Evolutionary conservation across 371 early-diverging fungal genomes (phyloP).

Genomic region (Coemansia sp.): DNA sequence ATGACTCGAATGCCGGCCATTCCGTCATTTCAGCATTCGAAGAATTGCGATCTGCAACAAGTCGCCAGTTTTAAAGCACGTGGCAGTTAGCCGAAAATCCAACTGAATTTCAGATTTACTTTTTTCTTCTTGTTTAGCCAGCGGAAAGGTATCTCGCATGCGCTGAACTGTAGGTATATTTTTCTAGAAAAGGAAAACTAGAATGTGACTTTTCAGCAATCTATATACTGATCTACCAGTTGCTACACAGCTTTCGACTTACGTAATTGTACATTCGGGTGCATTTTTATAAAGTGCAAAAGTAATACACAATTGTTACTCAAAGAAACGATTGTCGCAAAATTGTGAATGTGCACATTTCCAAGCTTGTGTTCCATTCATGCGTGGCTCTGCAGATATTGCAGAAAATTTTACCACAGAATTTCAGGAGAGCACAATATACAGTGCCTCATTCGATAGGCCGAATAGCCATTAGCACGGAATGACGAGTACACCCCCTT

Average conservation of each 20-base stretch:
- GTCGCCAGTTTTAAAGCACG: not conserved
- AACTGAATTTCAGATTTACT: not conserved
- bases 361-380: not conserved
- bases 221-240: not conserved
- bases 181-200: not conserved
- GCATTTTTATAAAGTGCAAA: not conserved
- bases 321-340: not conserved
- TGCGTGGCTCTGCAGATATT: not conserved
- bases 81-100: not conserved
- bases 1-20: too few relatives aligned
- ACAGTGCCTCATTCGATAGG: too few relatives aligned
- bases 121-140: not conserved
- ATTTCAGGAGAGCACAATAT: too few relatives aligned
- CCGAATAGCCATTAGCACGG: too few relatives aligned
- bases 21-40: not conserved
- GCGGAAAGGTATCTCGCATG: not conserved
- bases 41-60: not conserved
- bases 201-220: not conserved
- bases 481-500: too few relatives aligned
- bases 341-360: not conserved
- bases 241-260: not conserved
- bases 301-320: not conserved
- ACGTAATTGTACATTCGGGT: slow-evolving; percentile 7
- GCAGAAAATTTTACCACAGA: not conserved
- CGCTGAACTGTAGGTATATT: not conserved